A percentile compares a stretch with the other conserved stretches of the same genome.
phyloP scores from a whole-genome alignment of 495 filamentous ascomycete genomes.

The Talaromyces trachyspermus region DNA sequence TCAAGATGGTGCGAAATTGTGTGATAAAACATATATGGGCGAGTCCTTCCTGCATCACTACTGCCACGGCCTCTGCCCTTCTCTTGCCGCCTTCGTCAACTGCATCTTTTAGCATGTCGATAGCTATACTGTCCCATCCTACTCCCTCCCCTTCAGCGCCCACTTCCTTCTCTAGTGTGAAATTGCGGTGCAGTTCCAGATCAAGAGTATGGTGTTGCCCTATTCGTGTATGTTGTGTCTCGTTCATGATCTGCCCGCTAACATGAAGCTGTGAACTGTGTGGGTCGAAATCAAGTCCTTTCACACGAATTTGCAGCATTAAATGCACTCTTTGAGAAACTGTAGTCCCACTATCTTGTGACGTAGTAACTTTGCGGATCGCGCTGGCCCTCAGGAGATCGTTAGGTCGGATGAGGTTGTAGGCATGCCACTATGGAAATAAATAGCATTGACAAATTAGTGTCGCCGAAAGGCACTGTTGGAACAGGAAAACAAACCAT shows the following conservation, averaged over 20 bases:
- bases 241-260: slow-evolving; percentile 68
- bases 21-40: slow-evolving; percentile 93
- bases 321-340: slow-evolving; percentile 67
- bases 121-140: slow-evolving; percentile 87
- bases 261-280: slow-evolving; percentile 79
- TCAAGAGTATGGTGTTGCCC: slow-evolving; percentile 89
- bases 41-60: slow-evolving; percentile 90
- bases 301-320: slow-evolving; percentile 74
- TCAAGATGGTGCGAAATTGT: slow-evolving; percentile 79
- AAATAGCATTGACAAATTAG: slow-evolving; percentile 3
- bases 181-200: slow-evolving; percentile 78
- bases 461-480: not conserved
- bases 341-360: slow-evolving; percentile 64
- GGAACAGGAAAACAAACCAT: slow-evolving; percentile 53
- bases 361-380: slow-evolving; percentile 68
- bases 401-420: slow-evolving; percentile 79
- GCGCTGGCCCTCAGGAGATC: slow-evolving; percentile 80
- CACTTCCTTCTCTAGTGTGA: slow-evolving; percentile 65
- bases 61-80: slow-evolving; percentile 69
- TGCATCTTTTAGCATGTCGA: slow-evolving; percentile 71
- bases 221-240: slow-evolving; percentile 76
- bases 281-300: slow-evolving; percentile 82
- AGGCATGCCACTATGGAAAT: slow-evolving; percentile 82
- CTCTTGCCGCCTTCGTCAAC: slow-evolving; percentile 62
- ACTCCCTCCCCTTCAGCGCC: slow-evolving; percentile 41